A percentile compares a stretch with the other conserved stretches of the same genome.
Conservation (phyloP, 768 basidiomycete genomes). For the Neoboletus subvelutipes region DNA sequence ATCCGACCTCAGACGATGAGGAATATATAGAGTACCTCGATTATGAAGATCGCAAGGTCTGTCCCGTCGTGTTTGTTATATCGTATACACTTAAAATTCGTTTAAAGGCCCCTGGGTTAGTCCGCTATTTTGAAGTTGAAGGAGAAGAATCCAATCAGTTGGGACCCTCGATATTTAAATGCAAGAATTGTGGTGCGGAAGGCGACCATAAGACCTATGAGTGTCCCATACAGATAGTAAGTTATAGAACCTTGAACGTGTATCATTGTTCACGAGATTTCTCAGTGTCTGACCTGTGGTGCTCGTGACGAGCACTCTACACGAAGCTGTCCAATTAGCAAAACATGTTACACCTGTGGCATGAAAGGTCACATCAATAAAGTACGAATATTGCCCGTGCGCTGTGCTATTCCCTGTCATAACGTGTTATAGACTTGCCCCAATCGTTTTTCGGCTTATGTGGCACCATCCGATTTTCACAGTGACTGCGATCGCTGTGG, state of each 20-base stretch:
- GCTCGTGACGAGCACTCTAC: conserved; percentile 78
- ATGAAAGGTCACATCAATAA: conserved; percentile 81
- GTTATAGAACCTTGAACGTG: conserved; percentile 24
- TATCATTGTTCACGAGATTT: conserved; percentile 2
- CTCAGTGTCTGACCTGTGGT: conserved; percentile 78
- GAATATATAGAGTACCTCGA: conserved; percentile 79
- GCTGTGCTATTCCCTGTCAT: background rate
- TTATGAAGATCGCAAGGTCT: conserved; percentile 62
- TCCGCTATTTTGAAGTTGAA: conserved; percentile 65
- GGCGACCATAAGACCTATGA: conserved; percentile 64
- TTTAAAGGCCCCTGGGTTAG: conserved; percentile 45
- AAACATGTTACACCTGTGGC: conserved; percentile 76
- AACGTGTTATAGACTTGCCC: conserved; percentile 58
- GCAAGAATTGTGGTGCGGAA: conserved; percentile 77
- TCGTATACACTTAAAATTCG: background rate
- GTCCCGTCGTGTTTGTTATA: conserved; percentile 14
- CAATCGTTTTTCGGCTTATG: conserved; percentile 44
- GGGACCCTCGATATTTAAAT: conserved; percentile 52
- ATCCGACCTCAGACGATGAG: conserved; percentile 49
- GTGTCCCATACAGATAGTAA: conserved; percentile 73
- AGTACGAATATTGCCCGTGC: conserved; percentile 33
- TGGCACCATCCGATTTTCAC: conserved; percentile 25
- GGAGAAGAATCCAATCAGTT: conserved; percentile 37
- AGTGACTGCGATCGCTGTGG: conserved; percentile 70
- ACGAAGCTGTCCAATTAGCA: conserved; percentile 75